Evolutionary conservation across 495 filamentous ascomycete species (phyloP).

Genomic region (Paragyromitra xinjiangensis): DNA sequence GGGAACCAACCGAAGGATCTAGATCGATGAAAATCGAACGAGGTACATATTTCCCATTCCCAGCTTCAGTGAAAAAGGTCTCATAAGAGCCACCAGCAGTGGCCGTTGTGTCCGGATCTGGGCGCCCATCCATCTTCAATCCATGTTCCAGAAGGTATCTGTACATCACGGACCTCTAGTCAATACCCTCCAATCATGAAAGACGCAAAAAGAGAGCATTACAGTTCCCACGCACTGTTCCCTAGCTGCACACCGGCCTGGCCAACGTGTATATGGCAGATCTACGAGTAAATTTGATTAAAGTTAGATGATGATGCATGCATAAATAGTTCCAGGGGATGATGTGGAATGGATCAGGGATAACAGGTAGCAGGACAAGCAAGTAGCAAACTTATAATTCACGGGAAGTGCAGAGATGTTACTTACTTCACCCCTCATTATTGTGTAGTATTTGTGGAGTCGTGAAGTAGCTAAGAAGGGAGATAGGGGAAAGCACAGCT

Average conservation of each 20-base stretch:
- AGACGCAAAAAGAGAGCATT: conserved; percentile 65
- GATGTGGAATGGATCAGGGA: conserved; percentile 3
- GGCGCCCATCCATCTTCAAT: conserved; percentile 76
- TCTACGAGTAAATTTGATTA: conserved; percentile 61
- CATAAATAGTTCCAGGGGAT: conserved; percentile 28
- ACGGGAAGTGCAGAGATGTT: background rate
- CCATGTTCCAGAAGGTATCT: conserved; percentile 94
- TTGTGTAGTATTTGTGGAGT: conserved; percentile 51
- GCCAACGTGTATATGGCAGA: conserved; percentile 90
- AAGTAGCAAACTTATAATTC: conserved; percentile 8
- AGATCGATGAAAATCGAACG: conserved; percentile 89
- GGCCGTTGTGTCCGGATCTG: conserved; percentile 65
- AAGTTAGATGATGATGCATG: conserved; percentile 44
- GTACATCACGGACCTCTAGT: conserved; percentile 42
- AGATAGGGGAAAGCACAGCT: conserved; percentile 20
- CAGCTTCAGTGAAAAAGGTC: conserved; percentile 91
- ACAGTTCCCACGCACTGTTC: conserved; percentile 96
- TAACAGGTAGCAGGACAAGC: conserved; percentile 10
- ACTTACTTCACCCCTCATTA: conserved; percentile 67
- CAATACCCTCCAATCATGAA: conserved; percentile 17
- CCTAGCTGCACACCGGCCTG: conserved; percentile 93
- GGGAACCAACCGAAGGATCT: conserved; percentile 74
- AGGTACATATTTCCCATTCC: conserved; percentile 86
- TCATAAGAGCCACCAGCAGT: conserved; percentile 77
- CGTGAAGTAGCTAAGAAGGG: conserved; percentile 16